phyloP scores from a whole-genome alignment of 768 basidiomycete species.

The Kwoniella pini region DNA sequence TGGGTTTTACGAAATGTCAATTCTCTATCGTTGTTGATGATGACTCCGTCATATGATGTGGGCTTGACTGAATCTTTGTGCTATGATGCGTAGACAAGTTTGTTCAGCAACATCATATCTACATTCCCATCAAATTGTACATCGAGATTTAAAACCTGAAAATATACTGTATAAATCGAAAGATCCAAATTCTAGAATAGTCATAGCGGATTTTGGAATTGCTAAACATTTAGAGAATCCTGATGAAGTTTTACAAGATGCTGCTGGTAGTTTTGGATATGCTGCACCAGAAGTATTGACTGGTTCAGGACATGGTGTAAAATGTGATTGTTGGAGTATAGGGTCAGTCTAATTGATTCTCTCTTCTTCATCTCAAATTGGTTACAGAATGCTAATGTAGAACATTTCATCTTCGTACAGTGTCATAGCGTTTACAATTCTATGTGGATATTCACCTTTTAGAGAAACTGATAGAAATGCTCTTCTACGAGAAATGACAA shows the following conservation, averaged over 20 bases:
- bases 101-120: constrained; percentile 85
- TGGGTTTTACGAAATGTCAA: too few relatives aligned
- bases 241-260: constrained; percentile 46
- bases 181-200: constrained; percentile 75
- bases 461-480: constrained; percentile 74
- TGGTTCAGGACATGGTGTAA: constrained; percentile 81
- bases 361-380: background rate
- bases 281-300: constrained; percentile 71
- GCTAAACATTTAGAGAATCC: constrained; percentile 52
- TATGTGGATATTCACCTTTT: constrained; percentile 96
- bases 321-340: constrained; percentile 90
- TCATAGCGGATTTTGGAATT: constrained; percentile 97
- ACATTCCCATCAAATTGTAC: constrained; percentile 89
- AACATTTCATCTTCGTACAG: constrained; percentile 60
- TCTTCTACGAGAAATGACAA: constrained; percentile 79
- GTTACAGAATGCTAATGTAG: background rate
- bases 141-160: constrained; percentile 96
- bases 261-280: constrained; percentile 68
- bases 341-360: constrained; percentile 63
- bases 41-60: too few relatives aligned
- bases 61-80: background rate
- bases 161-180: constrained; percentile 89
- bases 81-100: constrained; percentile 63
- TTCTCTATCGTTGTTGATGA: too few relatives aligned
- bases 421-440: constrained; percentile 89